These are phyloP conservation scores for Tremellales sp. DNA, from an alignment of 1,284 basidiomycete genomes.

Conservation along the genomic window DNA sequence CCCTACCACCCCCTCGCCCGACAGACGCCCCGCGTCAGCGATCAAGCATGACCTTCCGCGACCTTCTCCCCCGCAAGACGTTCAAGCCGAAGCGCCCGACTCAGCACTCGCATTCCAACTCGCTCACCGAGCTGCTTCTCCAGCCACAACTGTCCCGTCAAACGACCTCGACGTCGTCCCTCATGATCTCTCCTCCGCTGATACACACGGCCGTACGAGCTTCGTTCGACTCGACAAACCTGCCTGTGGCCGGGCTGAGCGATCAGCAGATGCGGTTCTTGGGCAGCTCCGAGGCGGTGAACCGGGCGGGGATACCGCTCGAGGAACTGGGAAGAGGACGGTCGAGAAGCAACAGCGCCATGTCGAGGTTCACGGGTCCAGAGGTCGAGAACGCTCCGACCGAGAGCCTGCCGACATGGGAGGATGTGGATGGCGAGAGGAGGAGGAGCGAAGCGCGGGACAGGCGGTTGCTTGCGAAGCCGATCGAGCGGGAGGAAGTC, in stretches of 20 bases:
- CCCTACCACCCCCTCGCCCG: no score
- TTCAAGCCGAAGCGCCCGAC: conserved; percentile 11
- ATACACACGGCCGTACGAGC: conserved; percentile 28
- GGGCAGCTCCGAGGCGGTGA: conserved; percentile 20
- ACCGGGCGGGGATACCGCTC: conserved; percentile 20
- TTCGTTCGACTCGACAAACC: conserved; percentile 17
- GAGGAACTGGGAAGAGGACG: conserved; percentile 15
- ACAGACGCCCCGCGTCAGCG: background rate
- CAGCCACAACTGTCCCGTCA: conserved; percentile 19
- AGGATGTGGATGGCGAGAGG: conserved; percentile 15
- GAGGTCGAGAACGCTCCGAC: background rate
- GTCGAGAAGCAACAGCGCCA: conserved; percentile 9
- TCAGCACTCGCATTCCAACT: conserved; percentile 5
- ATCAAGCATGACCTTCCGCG: background rate
- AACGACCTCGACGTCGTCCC: conserved; percentile 21
- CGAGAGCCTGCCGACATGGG: conserved; percentile 14
- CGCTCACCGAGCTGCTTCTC: conserved; percentile 18
- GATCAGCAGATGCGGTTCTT: conserved; percentile 32
- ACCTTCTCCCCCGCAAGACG: no score
- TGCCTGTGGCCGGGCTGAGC: conserved; percentile 26
- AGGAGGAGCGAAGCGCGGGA: conserved; percentile 13
- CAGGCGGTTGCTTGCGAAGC: conserved; percentile 10
- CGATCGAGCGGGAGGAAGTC: conserved; percentile 5
- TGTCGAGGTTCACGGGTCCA: background rate
- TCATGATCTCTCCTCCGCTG: conserved; percentile 27